Conservation (phyloP, 2,329 filamentous ascomycete genomes). For the Intubia oerlemansii region DNA sequence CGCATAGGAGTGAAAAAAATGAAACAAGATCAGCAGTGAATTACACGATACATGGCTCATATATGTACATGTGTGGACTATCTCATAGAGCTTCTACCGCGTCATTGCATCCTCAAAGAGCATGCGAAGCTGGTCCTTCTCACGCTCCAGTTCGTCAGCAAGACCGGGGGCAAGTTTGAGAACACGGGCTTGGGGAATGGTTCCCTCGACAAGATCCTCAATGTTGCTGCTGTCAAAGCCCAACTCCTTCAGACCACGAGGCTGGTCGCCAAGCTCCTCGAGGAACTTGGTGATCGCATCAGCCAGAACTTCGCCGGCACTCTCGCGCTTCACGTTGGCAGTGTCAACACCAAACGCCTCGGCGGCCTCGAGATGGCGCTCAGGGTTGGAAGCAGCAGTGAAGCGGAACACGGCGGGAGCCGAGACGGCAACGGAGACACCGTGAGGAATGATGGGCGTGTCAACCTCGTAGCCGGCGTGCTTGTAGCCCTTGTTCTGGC, state of each 20-base stretch:
- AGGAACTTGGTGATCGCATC: slow-evolving; percentile 72
- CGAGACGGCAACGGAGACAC: slow-evolving; percentile 53
- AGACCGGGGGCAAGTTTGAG: slow-evolving; percentile 78
- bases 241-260: slow-evolving; percentile 59
- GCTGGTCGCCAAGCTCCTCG: slow-evolving; percentile 70
- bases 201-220: slow-evolving; percentile 76
- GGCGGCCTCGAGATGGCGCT: slow-evolving; percentile 54
- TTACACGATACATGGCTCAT: too few species aligned
- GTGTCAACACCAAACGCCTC: slow-evolving; percentile 37
- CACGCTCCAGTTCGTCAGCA: slow-evolving; percentile 43
- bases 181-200: slow-evolving; percentile 77
- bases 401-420: slow-evolving; percentile 28
- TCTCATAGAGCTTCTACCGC: slow-evolving; percentile 1
- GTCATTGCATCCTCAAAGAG: slow-evolving; percentile 42
- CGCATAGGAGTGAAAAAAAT: too few species aligned
- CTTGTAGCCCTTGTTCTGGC: slow-evolving; percentile 74
- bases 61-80: too few species aligned
- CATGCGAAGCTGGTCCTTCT: slow-evolving; percentile 47
- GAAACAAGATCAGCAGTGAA: too few species aligned
- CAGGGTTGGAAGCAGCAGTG: slow-evolving; percentile 48
- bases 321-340: slow-evolving; percentile 68
- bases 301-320: slow-evolving; percentile 68
- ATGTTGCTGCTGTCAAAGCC: slow-evolving; percentile 62
- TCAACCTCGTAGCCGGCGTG: slow-evolving; percentile 70
- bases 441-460: slow-evolving; percentile 74